Base-by-base conservation (phyloP, 768 basidiomycete genomes). In the Collybia sp. region DNA sequence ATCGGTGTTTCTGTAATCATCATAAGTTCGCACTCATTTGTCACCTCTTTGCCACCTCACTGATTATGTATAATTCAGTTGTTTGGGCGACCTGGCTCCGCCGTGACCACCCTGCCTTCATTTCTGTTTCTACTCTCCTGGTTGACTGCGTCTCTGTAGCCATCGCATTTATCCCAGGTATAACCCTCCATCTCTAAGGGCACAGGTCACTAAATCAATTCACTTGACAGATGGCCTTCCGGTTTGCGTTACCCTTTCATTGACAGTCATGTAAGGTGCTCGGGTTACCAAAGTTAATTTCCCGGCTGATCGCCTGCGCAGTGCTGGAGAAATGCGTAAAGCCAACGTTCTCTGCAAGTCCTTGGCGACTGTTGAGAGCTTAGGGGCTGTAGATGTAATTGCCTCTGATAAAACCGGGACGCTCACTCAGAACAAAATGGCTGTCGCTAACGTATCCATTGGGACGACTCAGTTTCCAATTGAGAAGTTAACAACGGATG, bases 311-410 rank as follows among this genome's bases (percentile, higher is more conserved):
- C 25, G 25, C 2, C 51, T 50, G 2, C 45, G 51, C 12, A 46
- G 51, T 16, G 54, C 54, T 16, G 45, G 49, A n/a, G 52, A 52
- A 9, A 56, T 56, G 54, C 51, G 51, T 43, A 36, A 1, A 0
- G 45, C 47, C 6, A 20, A 38, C 3, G 52, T 56, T 16, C 54
- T 56, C 9, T 52, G 40, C 54, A 76, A 76, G 53, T 77, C 77
- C 2, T 64, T 86, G 17, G 71, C 80, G 18, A 85, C 80, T 5
- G 80, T 86, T 25, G 83, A 86, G 58, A 80, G 79, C 6, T 68
- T 86, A 5, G 83, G 84, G 6, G 71, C 76, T 8, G 80, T 85
- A 57, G 76, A 77, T 44, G 73, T 72, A 9, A 58, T 74, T 30
- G 69, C 67, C 41, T 72, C 70, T 4, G 76, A 85, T 56, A 85